Conservation (phyloP, 1,139 yeast genomes). For the Saccharomycopsis hybrid region DNA sequence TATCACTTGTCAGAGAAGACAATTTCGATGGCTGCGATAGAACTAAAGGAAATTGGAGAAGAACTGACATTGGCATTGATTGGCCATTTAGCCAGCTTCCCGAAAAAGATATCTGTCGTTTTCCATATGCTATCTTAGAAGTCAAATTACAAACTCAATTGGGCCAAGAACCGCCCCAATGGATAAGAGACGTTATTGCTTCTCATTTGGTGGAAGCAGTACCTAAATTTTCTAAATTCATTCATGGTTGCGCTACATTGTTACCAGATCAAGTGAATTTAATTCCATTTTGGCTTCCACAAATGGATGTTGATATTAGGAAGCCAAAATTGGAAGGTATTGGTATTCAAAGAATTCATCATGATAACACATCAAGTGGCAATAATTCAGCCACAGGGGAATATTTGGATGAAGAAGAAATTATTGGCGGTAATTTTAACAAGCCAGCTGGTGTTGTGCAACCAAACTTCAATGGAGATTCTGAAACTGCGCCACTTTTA, state of each 20-base stretch:
- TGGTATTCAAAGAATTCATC: conserved; percentile 56
- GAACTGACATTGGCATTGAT: conserved; percentile 97
- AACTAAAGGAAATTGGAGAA: conserved; percentile 91
- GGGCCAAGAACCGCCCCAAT: conserved; percentile 97
- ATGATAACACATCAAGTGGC: conserved; percentile 36
- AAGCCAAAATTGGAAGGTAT: conserved; percentile 70
- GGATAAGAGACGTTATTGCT: conserved; percentile 89
- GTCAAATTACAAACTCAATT: conserved; percentile 94
- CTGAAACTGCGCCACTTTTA: conserved; percentile 26
- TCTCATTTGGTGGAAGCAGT: conserved; percentile 96
- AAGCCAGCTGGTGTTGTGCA: conserved; percentile 21
- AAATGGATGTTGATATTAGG: conserved; percentile 91
- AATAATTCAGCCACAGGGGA: conserved; percentile 48
- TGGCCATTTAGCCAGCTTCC: conserved; percentile 87
- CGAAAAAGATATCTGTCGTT: conserved; percentile 79
- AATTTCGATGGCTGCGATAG: conserved; percentile 90
- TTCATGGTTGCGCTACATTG: conserved; percentile 89
- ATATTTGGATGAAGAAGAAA: conserved; percentile 43
- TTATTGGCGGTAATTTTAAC: conserved; percentile 38
- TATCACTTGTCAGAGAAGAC: conserved; percentile 94
- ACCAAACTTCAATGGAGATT: conserved; percentile 18
- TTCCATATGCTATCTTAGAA: conserved; percentile 96
- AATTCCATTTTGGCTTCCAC: conserved; percentile 98
- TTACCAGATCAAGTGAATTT: conserved; percentile 75
- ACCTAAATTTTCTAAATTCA: conserved; percentile 93